Percentiles rank a stretch among this genome's conserved stretches.
Evolutionary conservation across 108 stramenopile genomes (phyloP).

Genomic region (Conticribra guillardii): DNA sequence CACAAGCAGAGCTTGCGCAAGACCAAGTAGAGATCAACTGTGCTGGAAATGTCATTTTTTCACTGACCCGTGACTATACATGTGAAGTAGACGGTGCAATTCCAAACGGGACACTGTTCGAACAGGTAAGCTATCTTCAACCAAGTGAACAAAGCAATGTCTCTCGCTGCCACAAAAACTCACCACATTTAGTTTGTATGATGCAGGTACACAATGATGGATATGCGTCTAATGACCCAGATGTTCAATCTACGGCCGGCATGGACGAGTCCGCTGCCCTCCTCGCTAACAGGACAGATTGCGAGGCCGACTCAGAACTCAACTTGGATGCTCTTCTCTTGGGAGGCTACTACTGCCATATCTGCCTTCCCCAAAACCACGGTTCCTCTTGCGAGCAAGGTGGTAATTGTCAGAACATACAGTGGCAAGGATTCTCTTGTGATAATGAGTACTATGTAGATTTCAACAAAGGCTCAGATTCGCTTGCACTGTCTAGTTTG

Average conservation of each 20-base stretch:
- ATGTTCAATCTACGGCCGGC: constrained; percentile 54
- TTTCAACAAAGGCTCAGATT: not conserved
- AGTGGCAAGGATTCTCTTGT: constrained; percentile 53
- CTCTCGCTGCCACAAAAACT: no score
- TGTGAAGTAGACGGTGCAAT: constrained; percentile 36
- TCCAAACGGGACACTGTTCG: constrained; percentile 48
- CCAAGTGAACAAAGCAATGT: no score
- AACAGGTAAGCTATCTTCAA: constrained; percentile 12
- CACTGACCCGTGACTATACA: constrained; percentile 15
- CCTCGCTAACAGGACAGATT: constrained; percentile 54
- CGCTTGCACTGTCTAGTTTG: constrained; percentile 4
- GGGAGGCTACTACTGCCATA: constrained; percentile 60
- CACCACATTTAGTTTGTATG: no score
- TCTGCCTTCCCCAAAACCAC: constrained; percentile 37
- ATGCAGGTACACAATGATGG: constrained; percentile 53
- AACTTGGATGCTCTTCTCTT: constrained; percentile 62
- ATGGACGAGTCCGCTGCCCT: constrained; percentile 54
- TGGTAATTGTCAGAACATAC: constrained; percentile 33
- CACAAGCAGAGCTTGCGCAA: constrained; percentile 5
- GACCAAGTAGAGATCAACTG: not conserved
- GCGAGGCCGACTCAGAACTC: constrained; percentile 46
- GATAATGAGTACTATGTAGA: constrained; percentile 48
- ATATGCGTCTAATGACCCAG: constrained; percentile 49
- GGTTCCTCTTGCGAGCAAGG: constrained; percentile 34
- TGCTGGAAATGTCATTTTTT: constrained; percentile 1